Conservation (phyloP, 345 rosid genomes). For the Lagerstroemia speciosa region DNA sequence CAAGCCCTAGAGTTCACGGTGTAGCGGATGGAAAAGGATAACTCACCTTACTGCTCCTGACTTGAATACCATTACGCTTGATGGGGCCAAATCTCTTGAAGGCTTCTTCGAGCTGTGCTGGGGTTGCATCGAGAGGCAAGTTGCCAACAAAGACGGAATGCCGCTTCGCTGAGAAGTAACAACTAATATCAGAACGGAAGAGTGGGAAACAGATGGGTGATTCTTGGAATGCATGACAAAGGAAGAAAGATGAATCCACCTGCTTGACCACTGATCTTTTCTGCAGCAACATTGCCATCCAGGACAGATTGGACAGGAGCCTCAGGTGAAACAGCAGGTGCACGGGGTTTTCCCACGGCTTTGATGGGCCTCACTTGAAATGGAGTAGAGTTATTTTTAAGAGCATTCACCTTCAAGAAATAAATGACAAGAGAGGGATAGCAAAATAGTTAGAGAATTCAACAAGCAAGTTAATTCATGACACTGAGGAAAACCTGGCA, state of each 20-base stretch:
- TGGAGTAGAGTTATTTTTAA: constrained; percentile 29
- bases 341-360: constrained; percentile 24
- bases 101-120: constrained; percentile 26
- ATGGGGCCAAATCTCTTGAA: constrained; percentile 46
- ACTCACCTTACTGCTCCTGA: constrained; percentile 58
- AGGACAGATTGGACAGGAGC: constrained; percentile 20
- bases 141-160: constrained; percentile 54
- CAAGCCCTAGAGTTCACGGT: background rate
- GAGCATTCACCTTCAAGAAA: constrained; percentile 31
- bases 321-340: constrained; percentile 13
- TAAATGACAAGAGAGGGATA: background rate
- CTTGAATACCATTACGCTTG: constrained; percentile 49
- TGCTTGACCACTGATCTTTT: constrained; percentile 24
- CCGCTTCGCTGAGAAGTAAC: constrained; percentile 37
- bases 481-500: background rate
- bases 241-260: constrained; percentile 19
- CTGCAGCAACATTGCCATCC: constrained; percentile 12
- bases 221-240: background rate
- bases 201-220: background rate
- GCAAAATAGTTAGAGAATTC: background rate
- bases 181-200: constrained; percentile 1
- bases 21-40: background rate
- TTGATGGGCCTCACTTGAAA: constrained; percentile 23
- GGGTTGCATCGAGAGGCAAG: constrained; percentile 51
- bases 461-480: background rate